phyloP scores from a whole-genome alignment of 768 basidiomycete genomes.

The Boletus rubescentipes region DNA sequence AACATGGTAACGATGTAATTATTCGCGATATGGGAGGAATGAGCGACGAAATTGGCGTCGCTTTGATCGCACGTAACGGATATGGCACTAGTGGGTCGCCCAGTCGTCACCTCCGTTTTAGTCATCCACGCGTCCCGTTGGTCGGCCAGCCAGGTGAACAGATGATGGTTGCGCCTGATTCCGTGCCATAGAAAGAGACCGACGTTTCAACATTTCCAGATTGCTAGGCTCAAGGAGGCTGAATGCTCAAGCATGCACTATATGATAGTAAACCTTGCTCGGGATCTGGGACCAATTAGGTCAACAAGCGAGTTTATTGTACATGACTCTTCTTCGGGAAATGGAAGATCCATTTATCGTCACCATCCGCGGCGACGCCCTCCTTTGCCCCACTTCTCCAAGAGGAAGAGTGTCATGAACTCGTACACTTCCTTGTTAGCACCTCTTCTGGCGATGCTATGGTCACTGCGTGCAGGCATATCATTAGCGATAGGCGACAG shows the following conservation, averaged over 20 bases:
- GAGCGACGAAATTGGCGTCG: neutral
- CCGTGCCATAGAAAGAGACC: neutral
- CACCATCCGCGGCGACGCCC: conserved; percentile 63
- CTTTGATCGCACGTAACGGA: neutral
- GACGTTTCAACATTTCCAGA: neutral
- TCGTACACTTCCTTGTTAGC: conserved; percentile 85
- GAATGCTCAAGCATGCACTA: neutral
- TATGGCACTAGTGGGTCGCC: neutral
- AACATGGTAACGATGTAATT: neutral
- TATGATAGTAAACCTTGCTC: neutral
- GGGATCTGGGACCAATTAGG: conserved; percentile 4
- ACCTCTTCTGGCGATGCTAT: conserved; percentile 68
- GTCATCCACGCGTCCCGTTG: neutral
- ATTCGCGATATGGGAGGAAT: neutral
- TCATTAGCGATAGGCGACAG: conserved; percentile 8
- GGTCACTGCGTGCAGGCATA: conserved; percentile 56
- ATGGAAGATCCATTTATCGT: conserved; percentile 5
- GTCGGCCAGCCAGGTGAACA: neutral
- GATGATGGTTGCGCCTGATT: neutral
- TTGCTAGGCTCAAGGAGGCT: neutral
- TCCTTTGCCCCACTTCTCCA: conserved; percentile 93
- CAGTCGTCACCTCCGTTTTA: neutral
- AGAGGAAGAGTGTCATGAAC: conserved; percentile 79
- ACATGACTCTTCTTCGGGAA: neutral
- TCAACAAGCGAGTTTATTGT: conserved; percentile 8